Percentiles rank a stretch among this genome's conserved stretches.
phyloP scores from a whole-genome alignment of 2,329 filamentous ascomycete genomes.

The Pseudogymnoascus sp. region DNA sequence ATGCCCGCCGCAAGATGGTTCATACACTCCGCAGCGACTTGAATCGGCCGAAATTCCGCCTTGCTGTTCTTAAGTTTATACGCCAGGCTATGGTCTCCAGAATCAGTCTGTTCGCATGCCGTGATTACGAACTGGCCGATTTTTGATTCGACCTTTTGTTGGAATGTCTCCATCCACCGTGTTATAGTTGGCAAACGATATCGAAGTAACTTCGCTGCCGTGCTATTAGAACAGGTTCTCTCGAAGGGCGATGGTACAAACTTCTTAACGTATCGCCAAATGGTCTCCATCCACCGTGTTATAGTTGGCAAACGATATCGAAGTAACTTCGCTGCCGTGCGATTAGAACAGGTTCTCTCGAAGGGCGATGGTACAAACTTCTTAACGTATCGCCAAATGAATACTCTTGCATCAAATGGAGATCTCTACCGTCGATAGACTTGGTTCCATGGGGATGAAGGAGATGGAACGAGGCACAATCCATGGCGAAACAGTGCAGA shows the following conservation, averaged over 20 bases:
- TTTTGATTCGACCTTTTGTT: background rate
- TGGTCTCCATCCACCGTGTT: constrained; percentile 24
- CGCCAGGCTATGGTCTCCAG: constrained; percentile 48
- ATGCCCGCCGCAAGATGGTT: constrained; percentile 67
- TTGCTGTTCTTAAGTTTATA: constrained; percentile 48
- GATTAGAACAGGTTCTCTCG: background rate
- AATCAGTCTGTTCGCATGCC: constrained; percentile 37
- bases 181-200: constrained; percentile 30
- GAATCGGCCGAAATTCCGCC: constrained; percentile 39
- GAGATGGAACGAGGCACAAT: constrained; percentile 61
- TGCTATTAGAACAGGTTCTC: background rate
- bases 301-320: constrained; percentile 25
- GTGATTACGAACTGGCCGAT: constrained; percentile 41
- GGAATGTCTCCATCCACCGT: constrained; percentile 16
- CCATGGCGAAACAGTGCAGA: constrained; percentile 59
- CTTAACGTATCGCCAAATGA: constrained; percentile 60
- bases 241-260: constrained; percentile 28
- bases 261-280: constrained; percentile 61
- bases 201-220: background rate
- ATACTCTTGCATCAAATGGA: constrained; percentile 59
- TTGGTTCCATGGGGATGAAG: constrained; percentile 58
- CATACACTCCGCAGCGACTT: constrained; percentile 59
- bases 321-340: background rate
- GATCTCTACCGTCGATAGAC: constrained; percentile 50
- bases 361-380: constrained; percentile 36